Evolutionary conservation across 75 land plant genomes (phyloP).

Genomic region (Chamaecyparis obtusa): DNA sequence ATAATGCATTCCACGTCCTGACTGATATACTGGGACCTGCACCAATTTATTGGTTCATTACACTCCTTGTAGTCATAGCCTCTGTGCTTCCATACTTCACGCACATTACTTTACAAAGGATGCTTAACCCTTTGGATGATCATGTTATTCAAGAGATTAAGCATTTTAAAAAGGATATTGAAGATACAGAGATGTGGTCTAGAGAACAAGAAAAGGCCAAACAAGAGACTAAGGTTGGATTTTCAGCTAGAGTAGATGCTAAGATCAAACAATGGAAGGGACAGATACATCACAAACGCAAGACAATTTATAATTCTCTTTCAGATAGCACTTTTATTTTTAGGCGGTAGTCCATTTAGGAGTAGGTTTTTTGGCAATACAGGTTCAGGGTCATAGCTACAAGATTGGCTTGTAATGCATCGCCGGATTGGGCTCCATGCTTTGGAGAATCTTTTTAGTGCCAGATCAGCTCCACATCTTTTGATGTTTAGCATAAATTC

Average conservation of each 20-base stretch:
- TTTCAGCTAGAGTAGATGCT: slow-evolving; percentile 83
- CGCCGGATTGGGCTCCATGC: background rate
- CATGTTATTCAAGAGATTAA: slow-evolving; percentile 87
- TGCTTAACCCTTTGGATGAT: slow-evolving; percentile 74
- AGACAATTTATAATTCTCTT: slow-evolving; percentile 1
- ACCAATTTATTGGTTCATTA: slow-evolving; percentile 71
- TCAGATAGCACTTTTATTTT: background rate
- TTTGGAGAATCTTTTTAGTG: background rate
- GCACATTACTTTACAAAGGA: slow-evolving; percentile 53
- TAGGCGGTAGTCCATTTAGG: background rate
- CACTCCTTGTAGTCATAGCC: slow-evolving; percentile 47
- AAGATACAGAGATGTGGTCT: slow-evolving; percentile 82
- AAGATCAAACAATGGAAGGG: slow-evolving; percentile 53
- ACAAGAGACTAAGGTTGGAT: slow-evolving; percentile 71
- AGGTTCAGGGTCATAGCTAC: background rate
- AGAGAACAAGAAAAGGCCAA: slow-evolving; percentile 71
- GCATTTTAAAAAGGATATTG: slow-evolving; percentile 65
- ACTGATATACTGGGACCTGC: slow-evolving; percentile 67
- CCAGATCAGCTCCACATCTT: background rate
- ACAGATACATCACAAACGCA: slow-evolving; percentile 20
- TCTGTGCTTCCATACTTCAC: slow-evolving; percentile 63
- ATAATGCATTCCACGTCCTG: slow-evolving; percentile 47
- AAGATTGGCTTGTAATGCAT: background rate
- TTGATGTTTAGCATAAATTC: background rate
- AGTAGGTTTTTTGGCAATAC: background rate